These are phyloP conservation scores for Ophiocordyceps polyrhachis-furcata DNA, from an alignment of 2,329 filamentous ascomycete genomes.

Conservation along the genomic window DNA sequence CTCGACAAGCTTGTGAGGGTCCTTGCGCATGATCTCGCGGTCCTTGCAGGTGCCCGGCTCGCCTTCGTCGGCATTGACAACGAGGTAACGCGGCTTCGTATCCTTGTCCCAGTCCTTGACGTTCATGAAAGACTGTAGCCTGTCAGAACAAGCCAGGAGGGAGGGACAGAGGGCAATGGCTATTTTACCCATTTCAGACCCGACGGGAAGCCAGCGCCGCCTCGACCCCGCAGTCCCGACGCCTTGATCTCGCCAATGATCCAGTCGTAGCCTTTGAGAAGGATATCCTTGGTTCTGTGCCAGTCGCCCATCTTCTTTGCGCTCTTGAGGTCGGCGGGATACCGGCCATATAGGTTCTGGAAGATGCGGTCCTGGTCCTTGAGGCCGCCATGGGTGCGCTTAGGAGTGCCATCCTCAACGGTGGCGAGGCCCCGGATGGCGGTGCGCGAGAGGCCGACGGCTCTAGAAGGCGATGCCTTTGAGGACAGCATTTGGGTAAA, in stretches of 20 bases:
- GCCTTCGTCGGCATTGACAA: slow-evolving; percentile 97
- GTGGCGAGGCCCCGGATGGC: slow-evolving; percentile 57
- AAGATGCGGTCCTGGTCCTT: slow-evolving; percentile 98
- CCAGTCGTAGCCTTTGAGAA: slow-evolving; percentile 95
- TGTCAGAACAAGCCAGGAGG: neutral
- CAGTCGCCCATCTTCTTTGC: slow-evolving; percentile 98
- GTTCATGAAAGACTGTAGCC: slow-evolving; percentile 88
- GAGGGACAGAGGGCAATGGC: neutral
- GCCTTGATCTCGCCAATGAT: slow-evolving; percentile 96
- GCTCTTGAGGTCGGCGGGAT: slow-evolving; percentile 76
- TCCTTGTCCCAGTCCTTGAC: slow-evolving; percentile 99
- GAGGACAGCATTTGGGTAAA: slow-evolving; percentile 24
- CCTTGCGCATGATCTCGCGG: slow-evolving; percentile 99
- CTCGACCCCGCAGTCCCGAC: slow-evolving; percentile 84
- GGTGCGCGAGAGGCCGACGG: slow-evolving; percentile 21
- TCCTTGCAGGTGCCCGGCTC: slow-evolving; percentile 99
- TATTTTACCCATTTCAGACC: slow-evolving; percentile 90
- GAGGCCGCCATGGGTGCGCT: slow-evolving; percentile 66
- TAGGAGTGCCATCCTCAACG: slow-evolving; percentile 53
- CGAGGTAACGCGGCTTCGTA: slow-evolving; percentile 82
- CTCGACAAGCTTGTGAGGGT: slow-evolving; percentile 96
- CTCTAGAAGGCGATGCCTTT: slow-evolving; percentile 21
- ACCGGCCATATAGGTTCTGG: slow-evolving; percentile 92
- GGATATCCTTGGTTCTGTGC: slow-evolving; percentile 98
- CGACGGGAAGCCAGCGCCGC: slow-evolving; percentile 93